Base-by-base conservation (phyloP, 2,329 filamentous ascomycete species). In the Penicillium oxalicum region DNA sequence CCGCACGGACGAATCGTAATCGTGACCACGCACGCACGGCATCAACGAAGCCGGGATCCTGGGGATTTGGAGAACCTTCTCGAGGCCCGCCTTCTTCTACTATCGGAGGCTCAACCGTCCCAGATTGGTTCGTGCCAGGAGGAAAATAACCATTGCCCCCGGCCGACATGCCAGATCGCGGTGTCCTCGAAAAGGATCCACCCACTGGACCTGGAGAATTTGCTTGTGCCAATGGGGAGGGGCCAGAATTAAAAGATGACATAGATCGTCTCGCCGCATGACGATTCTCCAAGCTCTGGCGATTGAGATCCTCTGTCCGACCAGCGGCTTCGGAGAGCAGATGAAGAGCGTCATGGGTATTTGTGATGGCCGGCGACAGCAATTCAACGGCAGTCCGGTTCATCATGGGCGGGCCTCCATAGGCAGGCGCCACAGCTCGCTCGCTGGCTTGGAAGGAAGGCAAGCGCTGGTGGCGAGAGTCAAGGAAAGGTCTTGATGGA, bases 1-100 rank as follows among this genome's bases (percentile, higher is more conserved):
- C 93, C 7, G 90, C 90, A 46, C 90, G 84, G n/a, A 97, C 91
- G 65, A 97, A 97, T 38, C 91, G 84, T 66, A 96, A 91, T 54
- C 89, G 79, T 2, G 85, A 83, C 93, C 93, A 98, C n/a, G 89
- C 86, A 61, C 82, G 84, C 51, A 95, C 72, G 0, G 91, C 91
- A 49, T 87, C 81, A 37, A 79, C 72, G 58, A 65, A 70, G 28
- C 69, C 66, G 3, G 67, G 57, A 49, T 74, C 69, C 40, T 65
- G 62, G 4, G 56, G 47, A 34, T 63, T 60, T n/a, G 61, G 55
- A 8, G 61, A 49, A 33, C 60, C 56, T 28, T 57, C 63, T n/a
- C 54, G 50, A 25, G 60, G 64, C 12, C 54, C 63, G 27, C 56
- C 57, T 27, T 51, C 50, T 34, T 67, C 59, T 1, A 63, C 52